Evolutionary conservation across 1,284 basidiomycete species (phyloP).

Genomic region (Heterobasidion parviporum): DNA sequence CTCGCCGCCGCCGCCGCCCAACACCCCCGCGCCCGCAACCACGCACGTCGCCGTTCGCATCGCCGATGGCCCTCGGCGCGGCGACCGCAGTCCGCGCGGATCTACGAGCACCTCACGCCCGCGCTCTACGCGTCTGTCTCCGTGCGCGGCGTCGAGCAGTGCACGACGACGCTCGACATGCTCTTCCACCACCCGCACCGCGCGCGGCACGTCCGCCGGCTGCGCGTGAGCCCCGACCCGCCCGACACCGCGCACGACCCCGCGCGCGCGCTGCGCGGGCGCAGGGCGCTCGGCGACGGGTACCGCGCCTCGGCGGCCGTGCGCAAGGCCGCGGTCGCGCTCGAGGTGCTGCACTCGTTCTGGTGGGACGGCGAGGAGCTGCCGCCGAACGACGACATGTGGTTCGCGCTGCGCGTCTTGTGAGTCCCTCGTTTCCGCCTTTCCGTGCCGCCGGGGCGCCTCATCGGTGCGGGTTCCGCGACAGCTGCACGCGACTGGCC

Average conservation of each 20-base stretch:
- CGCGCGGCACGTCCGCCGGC: conserved; percentile 55
- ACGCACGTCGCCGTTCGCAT: background rate
- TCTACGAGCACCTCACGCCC: conserved; percentile 45
- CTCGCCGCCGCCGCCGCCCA: background rate
- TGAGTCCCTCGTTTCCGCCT: conserved; percentile 22
- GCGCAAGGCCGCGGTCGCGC: conserved; percentile 31
- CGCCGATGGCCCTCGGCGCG: background rate
- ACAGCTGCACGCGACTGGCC: conserved; percentile 53
- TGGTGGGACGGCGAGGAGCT: conserved; percentile 62
- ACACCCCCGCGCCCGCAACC: background rate
- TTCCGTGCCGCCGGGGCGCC: background rate
- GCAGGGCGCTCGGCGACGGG: conserved; percentile 24
- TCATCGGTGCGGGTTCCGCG: background rate
- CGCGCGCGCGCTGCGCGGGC: conserved; percentile 17
- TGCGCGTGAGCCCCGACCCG: conserved; percentile 37
- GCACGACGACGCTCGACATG: conserved; percentile 53
- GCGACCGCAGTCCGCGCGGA: conserved; percentile 26
- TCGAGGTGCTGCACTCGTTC: conserved; percentile 59
- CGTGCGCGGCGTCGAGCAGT: conserved; percentile 47
- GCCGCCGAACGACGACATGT: conserved; percentile 62
- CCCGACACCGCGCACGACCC: background rate
- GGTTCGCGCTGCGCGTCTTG: conserved; percentile 60
- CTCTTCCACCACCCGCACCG: conserved; percentile 42
- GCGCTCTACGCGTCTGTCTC: conserved; percentile 50
- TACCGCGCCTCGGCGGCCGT: conserved; percentile 38